Evolutionary conservation across 192 early-diverging fungal species (phyloP).

Genomic region (Kickxella alabastrina): DNA sequence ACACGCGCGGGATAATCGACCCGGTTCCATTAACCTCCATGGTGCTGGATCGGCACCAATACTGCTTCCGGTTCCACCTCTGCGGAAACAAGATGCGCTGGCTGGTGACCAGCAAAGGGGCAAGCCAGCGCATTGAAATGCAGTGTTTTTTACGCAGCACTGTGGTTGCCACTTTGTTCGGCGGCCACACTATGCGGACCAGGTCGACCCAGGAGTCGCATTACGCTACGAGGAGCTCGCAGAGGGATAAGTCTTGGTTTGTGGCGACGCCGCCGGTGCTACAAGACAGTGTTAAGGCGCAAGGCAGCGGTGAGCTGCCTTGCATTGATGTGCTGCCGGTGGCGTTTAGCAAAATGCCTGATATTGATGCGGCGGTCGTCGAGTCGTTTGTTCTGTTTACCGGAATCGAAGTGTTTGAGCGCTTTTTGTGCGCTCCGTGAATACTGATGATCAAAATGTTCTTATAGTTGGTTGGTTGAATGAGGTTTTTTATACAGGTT

Average conservation of each 20-base stretch:
- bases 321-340: slow-evolving; percentile 24
- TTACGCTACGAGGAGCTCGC: no score
- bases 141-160: slow-evolving; percentile 43
- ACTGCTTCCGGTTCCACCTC: slow-evolving; percentile 47
- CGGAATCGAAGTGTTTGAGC: slow-evolving; percentile 42
- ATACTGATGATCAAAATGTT: not conserved
- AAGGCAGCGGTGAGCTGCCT: no score
- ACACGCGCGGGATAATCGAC: slow-evolving; percentile 38
- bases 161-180: slow-evolving; percentile 25
- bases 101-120: slow-evolving; percentile 14
- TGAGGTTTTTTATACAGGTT: no score
- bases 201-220: no score
- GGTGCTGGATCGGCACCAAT: slow-evolving; percentile 46
- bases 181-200: not conserved
- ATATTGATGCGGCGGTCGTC: slow-evolving; percentile 21
- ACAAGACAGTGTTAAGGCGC: no score
- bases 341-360: slow-evolving; percentile 24
- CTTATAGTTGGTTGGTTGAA: no score
- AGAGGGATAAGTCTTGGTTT: no score
- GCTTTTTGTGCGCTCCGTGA: slow-evolving; percentile 8
- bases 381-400: slow-evolving; percentile 51
- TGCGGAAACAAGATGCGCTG: slow-evolving; percentile 44
- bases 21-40: slow-evolving; percentile 40
- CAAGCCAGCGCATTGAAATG: slow-evolving; percentile 10
- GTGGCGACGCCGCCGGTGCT: no score